Evolutionary conservation across 768 basidiomycete genomes (phyloP), one percentile per base, ranked within the genome.

Genomic region (Pisolithus sp.): DNA sequence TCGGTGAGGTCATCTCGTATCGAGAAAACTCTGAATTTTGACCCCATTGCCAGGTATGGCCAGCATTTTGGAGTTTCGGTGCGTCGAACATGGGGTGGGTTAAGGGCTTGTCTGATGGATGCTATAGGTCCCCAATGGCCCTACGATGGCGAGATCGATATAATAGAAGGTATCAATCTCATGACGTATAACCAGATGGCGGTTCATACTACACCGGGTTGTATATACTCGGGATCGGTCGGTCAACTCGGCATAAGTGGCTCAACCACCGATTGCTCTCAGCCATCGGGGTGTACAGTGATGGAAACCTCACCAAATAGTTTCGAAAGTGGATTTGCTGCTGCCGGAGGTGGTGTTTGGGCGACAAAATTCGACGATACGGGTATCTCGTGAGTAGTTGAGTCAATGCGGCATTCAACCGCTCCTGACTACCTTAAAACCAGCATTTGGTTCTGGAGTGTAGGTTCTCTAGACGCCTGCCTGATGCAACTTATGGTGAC

Each of bases 281-380:
- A 54, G 43, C 54, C 57, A 6, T 47, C 65, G 6, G 68, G 68
- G 31, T 69, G 68, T 26, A 68, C 63, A 30, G 59, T 64, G 20
- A 58, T 24, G 8, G 68, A 69, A 55, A 62, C 56, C 2, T 65
- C 64, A 18, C 62, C 53, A 15, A 68, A 68, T 24, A 70, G 65
- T 36, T 70, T 53, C 49, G 41, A 39, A 3, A 31, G 46, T 5
- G 52, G 56, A 20, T 69, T 69, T 39, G 53, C 61, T 0, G 7
- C 26, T 2, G 59, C 59, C 28, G 80, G 81, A n/a, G 82, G 82
- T 6, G 82, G 82, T 5, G 80, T 83, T 1, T 91, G 73, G 66
- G 85, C 85, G 2, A 75, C 83, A 3, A 85, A 86, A 58, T 82
- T 86, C 54, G 86, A 86, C 46, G 70, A 73, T 6, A 63, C 74